Conservation (phyloP, 164 flowering plant genomes). For the Umbilicus rupestris region DNA sequence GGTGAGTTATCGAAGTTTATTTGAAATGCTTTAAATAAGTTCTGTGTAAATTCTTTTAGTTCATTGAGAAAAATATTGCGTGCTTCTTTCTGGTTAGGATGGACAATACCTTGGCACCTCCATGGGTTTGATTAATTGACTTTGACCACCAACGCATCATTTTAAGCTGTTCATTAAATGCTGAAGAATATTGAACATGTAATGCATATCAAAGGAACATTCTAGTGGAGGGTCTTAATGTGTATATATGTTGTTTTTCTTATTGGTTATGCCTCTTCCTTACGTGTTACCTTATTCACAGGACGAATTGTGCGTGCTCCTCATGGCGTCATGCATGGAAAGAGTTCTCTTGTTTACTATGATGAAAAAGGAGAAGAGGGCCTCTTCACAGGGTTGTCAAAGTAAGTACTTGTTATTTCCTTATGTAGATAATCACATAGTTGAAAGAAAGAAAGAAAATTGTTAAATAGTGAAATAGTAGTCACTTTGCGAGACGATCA, state of each 20-base stretch:
- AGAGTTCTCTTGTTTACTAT: slow-evolving; percentile 70
- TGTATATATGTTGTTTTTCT: no score
- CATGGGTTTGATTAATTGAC: background rate
- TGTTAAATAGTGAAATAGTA: no score
- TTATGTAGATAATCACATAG: background rate
- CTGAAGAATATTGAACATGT: no score
- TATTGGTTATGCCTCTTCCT: background rate
- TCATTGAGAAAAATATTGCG: background rate
- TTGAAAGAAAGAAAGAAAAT: no score
- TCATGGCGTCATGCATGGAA: slow-evolving; percentile 88
- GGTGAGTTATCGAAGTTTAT: slow-evolving; percentile 25
- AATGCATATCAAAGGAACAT: no score
- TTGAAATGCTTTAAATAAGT: background rate
- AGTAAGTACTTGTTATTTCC: slow-evolving; percentile 34
- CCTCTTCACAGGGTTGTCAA: slow-evolving; percentile 67
- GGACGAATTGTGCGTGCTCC: slow-evolving; percentile 90
- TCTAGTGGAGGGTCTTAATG: background rate
- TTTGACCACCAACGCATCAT: background rate
- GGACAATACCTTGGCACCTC: background rate
- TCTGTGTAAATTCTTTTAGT: background rate
- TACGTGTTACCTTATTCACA: slow-evolving; percentile 19
- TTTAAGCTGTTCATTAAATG: slow-evolving; percentile 34
- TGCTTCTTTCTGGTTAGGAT: background rate
- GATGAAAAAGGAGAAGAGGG: slow-evolving; percentile 25
- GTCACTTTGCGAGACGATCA: no score